Percentiles rank a stretch among this genome's conserved stretches.
Evolutionary conservation across 495 filamentous ascomycete species (phyloP).

Genomic region (Cryomyces minteri): DNA sequence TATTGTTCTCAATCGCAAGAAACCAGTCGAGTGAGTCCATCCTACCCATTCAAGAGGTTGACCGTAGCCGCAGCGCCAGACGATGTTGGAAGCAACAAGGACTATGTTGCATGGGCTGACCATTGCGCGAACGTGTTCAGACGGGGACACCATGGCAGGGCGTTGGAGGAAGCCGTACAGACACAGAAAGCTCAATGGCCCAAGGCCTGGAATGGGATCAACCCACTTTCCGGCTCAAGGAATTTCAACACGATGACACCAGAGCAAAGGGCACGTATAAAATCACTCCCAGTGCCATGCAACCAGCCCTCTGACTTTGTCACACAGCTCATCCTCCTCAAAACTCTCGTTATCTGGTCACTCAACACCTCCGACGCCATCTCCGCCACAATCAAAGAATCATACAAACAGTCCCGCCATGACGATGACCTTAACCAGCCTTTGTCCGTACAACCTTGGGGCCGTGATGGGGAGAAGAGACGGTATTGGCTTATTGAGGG

Average conservation of each 20-base stretch:
- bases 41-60: conserved; percentile 4
- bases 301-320: conserved; percentile 4
- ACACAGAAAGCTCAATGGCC: conserved; percentile 83
- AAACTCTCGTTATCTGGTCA: conserved; percentile 71
- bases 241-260: conserved; percentile 67
- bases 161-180: conserved; percentile 81
- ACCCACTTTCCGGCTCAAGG: conserved; percentile 58
- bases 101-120: background rate
- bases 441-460: conserved; percentile 89
- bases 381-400: conserved; percentile 59
- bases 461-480: conserved; percentile 73
- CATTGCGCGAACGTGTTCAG: conserved; percentile 21
- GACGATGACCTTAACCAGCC: conserved; percentile 89
- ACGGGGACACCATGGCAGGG: conserved; percentile 74
- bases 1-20: conserved; percentile 86
- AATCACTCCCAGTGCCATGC: background rate
- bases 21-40: conserved; percentile 81
- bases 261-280: conserved; percentile 52
- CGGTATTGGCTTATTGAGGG: conserved; percentile 90
- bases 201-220: conserved; percentile 66
- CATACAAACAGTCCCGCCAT: conserved; percentile 76
- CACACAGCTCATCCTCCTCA: conserved; percentile 55
- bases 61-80: background rate
- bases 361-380: conserved; percentile 78
- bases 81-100: background rate